These are phyloP conservation scores for Penicillium sp. DNA, from an alignment of 2,329 filamentous ascomycete species.

Conservation along the genomic window DNA sequence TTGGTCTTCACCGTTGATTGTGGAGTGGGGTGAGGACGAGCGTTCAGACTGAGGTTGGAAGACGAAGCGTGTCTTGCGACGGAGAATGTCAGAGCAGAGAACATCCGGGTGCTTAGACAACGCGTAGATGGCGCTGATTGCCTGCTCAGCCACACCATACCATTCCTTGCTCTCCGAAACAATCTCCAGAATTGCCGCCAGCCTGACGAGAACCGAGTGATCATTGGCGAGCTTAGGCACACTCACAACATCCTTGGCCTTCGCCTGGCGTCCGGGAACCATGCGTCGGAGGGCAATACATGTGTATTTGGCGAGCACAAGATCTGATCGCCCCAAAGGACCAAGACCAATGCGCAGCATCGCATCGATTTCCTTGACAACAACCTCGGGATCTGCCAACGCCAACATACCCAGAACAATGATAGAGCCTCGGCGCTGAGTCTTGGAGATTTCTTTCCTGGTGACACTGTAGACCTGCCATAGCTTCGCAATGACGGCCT, in stretches of 20 bases:
- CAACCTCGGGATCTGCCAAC: conserved; percentile 84
- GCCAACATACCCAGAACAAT: conserved; percentile 97
- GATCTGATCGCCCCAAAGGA: conserved; percentile 68
- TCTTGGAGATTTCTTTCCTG: conserved; percentile 85
- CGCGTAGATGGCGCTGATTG: conserved; percentile 89
- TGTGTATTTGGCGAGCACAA: conserved; percentile 88
- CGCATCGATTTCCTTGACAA: conserved; percentile 88
- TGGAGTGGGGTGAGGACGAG: conserved; percentile 22
- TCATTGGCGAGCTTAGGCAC: conserved; percentile 80
- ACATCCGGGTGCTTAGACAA: conserved; percentile 91
- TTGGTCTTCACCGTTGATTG: conserved; percentile 28
- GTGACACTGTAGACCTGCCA: conserved; percentile 98
- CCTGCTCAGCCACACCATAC: conserved; percentile 91
- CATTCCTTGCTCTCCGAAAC: conserved; percentile 89
- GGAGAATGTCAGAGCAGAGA: conserved; percentile 83
- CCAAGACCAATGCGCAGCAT: conserved; percentile 89
- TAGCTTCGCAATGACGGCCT: conserved; percentile 80
- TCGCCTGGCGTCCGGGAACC: conserved; percentile 76
- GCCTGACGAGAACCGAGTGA: conserved; percentile 73
- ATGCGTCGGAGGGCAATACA: conserved; percentile 89
- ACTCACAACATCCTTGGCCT: conserved; percentile 55
- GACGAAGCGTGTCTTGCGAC: conserved; percentile 77
- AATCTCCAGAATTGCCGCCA: conserved; percentile 81
- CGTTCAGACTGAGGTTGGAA: conserved; percentile 50
- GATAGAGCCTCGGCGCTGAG: conserved; percentile 84